phyloP scores from a whole-genome alignment of 2,329 filamentous ascomycete species.

The Zymoseptoria tritici region DNA sequence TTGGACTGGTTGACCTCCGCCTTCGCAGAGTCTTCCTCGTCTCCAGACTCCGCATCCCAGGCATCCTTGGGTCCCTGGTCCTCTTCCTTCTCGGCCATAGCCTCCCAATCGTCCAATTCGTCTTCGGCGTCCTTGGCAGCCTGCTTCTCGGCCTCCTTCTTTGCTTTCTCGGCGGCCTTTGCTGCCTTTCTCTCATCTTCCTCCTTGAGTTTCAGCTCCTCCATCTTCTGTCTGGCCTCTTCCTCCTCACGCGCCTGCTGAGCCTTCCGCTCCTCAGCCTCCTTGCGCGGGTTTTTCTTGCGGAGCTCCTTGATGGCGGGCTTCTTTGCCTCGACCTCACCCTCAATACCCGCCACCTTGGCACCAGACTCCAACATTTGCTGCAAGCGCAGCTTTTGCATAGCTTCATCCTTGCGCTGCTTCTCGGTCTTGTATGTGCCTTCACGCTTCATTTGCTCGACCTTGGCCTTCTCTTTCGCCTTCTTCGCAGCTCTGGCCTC shows the following conservation, averaged over 20 bases:
- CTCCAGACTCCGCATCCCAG: slow-evolving; percentile 83
- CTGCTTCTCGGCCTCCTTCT: slow-evolving; percentile 60
- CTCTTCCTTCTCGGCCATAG: slow-evolving; percentile 65
- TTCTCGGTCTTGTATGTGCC: slow-evolving; percentile 82
- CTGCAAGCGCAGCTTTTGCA: slow-evolving; percentile 71
- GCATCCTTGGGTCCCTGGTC: slow-evolving; percentile 78
- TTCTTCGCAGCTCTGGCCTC: slow-evolving; percentile 72
- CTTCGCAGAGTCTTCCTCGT: slow-evolving; percentile 43
- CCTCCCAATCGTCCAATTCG: slow-evolving; percentile 76
- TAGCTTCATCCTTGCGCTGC: slow-evolving; percentile 72
- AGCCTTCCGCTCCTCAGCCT: slow-evolving; percentile 46
- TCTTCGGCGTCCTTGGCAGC: slow-evolving; percentile 57
- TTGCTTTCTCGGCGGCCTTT: slow-evolving; percentile 67
- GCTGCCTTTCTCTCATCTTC: slow-evolving; percentile 71
- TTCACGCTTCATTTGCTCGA: slow-evolving; percentile 81
- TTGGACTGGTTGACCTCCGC: slow-evolving; percentile 4
- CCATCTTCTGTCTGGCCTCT: slow-evolving; percentile 49
- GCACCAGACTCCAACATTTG: slow-evolving; percentile 76
- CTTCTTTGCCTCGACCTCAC: slow-evolving; percentile 71
- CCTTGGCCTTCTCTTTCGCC: slow-evolving; percentile 77
- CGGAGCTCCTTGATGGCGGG: slow-evolving; percentile 66
- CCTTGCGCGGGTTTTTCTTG: slow-evolving; percentile 62
- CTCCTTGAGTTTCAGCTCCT: slow-evolving; percentile 45
- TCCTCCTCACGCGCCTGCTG: slow-evolving; percentile 40
- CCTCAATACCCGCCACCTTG: slow-evolving; percentile 52